Evolutionary conservation across 2,329 filamentous ascomycete species (phyloP), one percentile per base, ranked within the genome.

Genomic region (Nigrograna mackinnonii): DNA sequence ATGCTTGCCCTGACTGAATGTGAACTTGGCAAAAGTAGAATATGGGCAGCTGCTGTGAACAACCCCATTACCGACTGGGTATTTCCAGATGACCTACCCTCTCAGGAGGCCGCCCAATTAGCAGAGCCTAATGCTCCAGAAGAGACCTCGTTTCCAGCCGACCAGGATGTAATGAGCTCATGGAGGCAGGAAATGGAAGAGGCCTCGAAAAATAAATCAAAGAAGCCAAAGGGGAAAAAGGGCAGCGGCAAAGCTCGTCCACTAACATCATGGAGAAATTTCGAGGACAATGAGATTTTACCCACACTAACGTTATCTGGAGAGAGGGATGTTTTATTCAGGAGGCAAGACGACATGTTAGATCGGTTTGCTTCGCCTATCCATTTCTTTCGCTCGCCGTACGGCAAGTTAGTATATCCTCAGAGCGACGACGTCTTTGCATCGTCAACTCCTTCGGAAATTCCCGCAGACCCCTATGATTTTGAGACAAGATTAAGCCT

Each of bases 1-100:
- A 73, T 73, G 64, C 65, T 79, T 4, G 74, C 73, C 1, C 49
- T 79, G 57, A 78, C 76, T 7, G 76, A 79, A 55, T 77, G 73
- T 46, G 65, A 64, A 14, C 41, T 60, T 7, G 67, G 68, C n/a
- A 52, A 58, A 21, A 64, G 60, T 19, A 64, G 72, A 9, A 66
- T 79, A 21, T 58, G 56, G n/a, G 73, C 74, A 19, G 72, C 71
- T 5, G 71, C 72, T 3, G 54, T 77, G 12, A 74, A 71, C 47
- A 74, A 73, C 31, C 74, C 76, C 6, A 61, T 79, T 5, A 58
- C 69, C 9, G 73, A 78, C 47, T 79, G 76, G 76, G 60, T 73
- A 2, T 70, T 71, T 33, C 62, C 68, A 16, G 60, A 69, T 26
- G 55, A 64, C 13, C 46, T 67, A n/a, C 55, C 57, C 9, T 35